These are phyloP conservation scores for Claviceps sorghi DNA, from an alignment of 2,329 filamentous ascomycete species.

Conservation along the genomic window DNA sequence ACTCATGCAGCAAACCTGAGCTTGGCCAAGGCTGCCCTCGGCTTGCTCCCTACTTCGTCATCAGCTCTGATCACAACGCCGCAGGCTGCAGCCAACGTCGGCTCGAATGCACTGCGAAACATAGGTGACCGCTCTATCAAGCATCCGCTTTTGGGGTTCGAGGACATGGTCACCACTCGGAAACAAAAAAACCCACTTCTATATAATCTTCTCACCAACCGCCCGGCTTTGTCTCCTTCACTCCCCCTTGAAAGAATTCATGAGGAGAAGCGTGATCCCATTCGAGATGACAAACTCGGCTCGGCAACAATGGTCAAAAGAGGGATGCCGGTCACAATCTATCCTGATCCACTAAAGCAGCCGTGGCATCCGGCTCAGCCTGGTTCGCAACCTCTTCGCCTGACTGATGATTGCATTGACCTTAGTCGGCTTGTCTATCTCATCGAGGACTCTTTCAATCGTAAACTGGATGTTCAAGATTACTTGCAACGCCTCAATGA, in stretches of 20 bases:
- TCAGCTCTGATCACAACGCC: constrained; percentile 86
- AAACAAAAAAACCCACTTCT: constrained; percentile 67
- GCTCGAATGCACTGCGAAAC: not conserved
- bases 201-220: constrained; percentile 90
- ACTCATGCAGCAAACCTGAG: constrained; percentile 56
- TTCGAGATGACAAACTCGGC: constrained; percentile 10
- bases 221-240: constrained; percentile 83
- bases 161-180: constrained; percentile 38
- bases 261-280: constrained; percentile 20
- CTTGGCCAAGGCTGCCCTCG: constrained; percentile 54
- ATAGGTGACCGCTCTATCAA: constrained; percentile 18
- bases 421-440: constrained; percentile 68
- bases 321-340: constrained; percentile 76
- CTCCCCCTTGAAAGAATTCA: constrained; percentile 56
- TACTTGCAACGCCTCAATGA: constrained; percentile 71
- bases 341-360: constrained; percentile 55
- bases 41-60: constrained; percentile 65
- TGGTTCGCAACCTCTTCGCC: constrained; percentile 44
- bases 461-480: constrained; percentile 67
- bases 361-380: constrained; percentile 55
- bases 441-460: constrained; percentile 85
- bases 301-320: constrained; percentile 74
- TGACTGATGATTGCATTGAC: constrained; percentile 72
- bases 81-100: constrained; percentile 51
- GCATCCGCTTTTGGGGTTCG: constrained; percentile 35